These are phyloP conservation scores for Geotrichum cucujoidarum DNA, from an alignment of 1,139 yeast species.

Conservation along the genomic window DNA sequence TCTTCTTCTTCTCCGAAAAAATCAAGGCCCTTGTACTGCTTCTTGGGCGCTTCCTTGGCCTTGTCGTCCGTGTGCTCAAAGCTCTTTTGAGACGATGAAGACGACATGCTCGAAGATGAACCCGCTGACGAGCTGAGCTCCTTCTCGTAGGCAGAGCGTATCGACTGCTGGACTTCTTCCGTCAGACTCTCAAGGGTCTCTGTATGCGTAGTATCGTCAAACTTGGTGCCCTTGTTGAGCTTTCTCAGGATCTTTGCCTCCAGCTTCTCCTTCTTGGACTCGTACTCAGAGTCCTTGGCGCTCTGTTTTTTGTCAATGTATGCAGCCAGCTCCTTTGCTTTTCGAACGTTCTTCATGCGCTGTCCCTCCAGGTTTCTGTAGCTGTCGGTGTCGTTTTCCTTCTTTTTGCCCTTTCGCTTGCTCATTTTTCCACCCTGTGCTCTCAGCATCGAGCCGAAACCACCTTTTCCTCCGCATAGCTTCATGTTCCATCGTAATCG, in stretches of 20 bases:
- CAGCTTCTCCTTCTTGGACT: conserved; percentile 8
- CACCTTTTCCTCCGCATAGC: conserved; percentile 47
- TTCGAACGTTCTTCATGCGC: conserved; percentile 35
- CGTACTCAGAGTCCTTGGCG: neutral
- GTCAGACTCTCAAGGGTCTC: conserved; percentile 10
- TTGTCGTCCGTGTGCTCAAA: neutral
- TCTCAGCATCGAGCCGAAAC: conserved; percentile 44
- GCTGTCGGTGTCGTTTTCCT: conserved; percentile 33
- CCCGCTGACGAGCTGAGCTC: neutral
- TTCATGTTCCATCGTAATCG: conserved; percentile 17
- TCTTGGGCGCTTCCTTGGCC: neutral
- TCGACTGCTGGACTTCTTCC: conserved; percentile 10
- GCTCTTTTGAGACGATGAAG: neutral
- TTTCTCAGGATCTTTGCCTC: neutral
- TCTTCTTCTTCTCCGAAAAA: neutral
- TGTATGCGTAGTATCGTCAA: conserved; percentile 2
- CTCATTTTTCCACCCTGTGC: conserved; percentile 41
- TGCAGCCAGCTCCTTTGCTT: conserved; percentile 31
- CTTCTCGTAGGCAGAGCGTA: neutral
- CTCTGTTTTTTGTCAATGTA: conserved; percentile 10
- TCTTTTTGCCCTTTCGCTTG: conserved; percentile 25
- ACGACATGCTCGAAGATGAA: neutral
- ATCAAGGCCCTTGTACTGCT: neutral
- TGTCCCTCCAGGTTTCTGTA: conserved; percentile 41
- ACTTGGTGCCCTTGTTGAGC: neutral